phyloP scores from a whole-genome alignment of 2,329 filamentous ascomycete genomes.

The Aspergillus fischeri region DNA sequence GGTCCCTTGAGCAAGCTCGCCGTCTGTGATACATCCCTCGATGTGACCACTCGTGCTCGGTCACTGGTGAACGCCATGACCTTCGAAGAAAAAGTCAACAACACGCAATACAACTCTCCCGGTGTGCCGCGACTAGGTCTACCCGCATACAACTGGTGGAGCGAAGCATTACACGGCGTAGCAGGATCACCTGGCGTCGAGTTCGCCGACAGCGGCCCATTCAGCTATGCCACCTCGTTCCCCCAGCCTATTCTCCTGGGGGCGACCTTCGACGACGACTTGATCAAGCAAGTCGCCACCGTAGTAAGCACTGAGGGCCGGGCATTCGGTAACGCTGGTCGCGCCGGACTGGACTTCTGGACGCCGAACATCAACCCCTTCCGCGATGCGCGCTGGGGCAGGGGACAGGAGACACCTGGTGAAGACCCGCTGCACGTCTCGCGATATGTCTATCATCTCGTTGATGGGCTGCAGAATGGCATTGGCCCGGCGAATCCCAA shows the following conservation, averaged over 20 bases:
- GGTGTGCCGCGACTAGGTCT: conserved; percentile 54
- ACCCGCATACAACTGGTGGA: conserved; percentile 58
- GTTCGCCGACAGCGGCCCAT: conserved; percentile 50
- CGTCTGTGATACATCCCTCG: conserved; percentile 45
- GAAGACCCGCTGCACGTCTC: conserved; percentile 44
- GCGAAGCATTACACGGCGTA: conserved; percentile 59
- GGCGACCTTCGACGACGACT: conserved; percentile 59
- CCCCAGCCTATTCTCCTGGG: conserved; percentile 58
- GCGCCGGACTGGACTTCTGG: conserved; percentile 26
- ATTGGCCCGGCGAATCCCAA: conserved; percentile 25
- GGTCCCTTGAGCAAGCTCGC: conserved; percentile 46
- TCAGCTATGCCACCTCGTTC: conserved; percentile 58
- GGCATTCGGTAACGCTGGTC: conserved; percentile 57
- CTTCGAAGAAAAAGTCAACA: conserved; percentile 52
- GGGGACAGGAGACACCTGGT: conserved; percentile 56
- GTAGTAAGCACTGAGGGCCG: conserved; percentile 55
- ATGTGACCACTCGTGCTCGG: conserved; percentile 34
- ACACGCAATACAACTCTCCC: conserved; percentile 41
- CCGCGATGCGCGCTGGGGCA: conserved; percentile 58
- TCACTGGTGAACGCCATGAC: conserved; percentile 45
- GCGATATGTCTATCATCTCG: conserved; percentile 12
- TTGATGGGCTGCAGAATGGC: conserved; percentile 45
- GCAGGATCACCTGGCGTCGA: conserved; percentile 47
- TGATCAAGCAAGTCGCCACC: conserved; percentile 52
- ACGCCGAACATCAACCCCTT: conserved; percentile 64